These are phyloP conservation scores for Tubosaeta sp. DNA, from an alignment of 768 basidiomycete genomes.

Conservation along the genomic window DNA sequence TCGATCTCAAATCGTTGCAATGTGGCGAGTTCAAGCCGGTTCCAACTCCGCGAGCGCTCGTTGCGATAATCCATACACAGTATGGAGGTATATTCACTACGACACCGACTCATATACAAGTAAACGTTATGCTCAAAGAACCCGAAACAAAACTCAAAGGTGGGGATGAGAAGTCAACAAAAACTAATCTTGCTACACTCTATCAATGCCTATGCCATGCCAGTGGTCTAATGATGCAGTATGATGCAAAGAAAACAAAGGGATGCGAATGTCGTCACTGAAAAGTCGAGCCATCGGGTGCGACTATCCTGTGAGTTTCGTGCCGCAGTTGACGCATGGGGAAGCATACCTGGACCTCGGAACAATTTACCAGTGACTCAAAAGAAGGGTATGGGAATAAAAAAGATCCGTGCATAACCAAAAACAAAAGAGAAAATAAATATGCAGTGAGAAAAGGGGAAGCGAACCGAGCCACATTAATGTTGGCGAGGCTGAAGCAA, in stretches of 20 bases:
- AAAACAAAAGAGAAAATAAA: neutral
- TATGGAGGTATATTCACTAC: neutral
- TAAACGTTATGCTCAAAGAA: neutral
- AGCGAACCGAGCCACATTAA: constrained; percentile 3
- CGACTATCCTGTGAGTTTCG: neutral
- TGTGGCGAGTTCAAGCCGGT: neutral
- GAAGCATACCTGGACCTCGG: constrained; percentile 2
- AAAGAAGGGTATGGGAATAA: neutral
- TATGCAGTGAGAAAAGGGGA: neutral
- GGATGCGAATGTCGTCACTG: neutral
- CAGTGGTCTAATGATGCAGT: constrained; percentile 10
- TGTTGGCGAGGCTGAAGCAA: constrained; percentile 28
- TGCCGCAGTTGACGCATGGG: neutral
- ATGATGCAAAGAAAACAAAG: neutral
- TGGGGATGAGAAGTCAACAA: neutral
- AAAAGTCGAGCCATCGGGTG: neutral
- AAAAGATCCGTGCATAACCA: neutral
- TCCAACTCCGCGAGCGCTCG: constrained; percentile 16
- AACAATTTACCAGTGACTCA: neutral
- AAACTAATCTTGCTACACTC: constrained; percentile 5
- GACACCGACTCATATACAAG: neutral
- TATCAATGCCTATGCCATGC: constrained; percentile 8
- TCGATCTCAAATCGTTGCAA: constrained; percentile 4
- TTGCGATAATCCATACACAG: neutral
- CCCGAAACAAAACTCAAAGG: neutral